phyloP scores from a whole-genome alignment of 1,284 basidiomycete genomes.

The Malassezia sp. region DNA sequence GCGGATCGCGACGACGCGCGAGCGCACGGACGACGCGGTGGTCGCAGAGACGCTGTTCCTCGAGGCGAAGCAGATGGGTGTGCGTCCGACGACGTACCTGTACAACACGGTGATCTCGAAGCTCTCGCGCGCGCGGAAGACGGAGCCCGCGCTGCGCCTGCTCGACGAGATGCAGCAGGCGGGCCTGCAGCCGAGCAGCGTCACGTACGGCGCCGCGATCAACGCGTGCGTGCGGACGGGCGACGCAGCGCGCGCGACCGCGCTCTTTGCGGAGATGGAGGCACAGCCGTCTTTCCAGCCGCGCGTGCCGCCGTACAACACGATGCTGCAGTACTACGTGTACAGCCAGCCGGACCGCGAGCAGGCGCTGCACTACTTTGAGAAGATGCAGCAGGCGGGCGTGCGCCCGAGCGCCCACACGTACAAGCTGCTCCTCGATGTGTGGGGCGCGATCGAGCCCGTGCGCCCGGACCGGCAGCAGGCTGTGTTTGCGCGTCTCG shows the following conservation, averaged over 20 bases:
- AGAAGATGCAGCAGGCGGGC: conserved; percentile 57
- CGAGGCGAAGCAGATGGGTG: conserved; percentile 38
- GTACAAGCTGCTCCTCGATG: conserved; percentile 66
- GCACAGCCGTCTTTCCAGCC: conserved; percentile 65
- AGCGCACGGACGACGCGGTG: conserved; percentile 44
- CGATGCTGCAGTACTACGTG: conserved; percentile 95
- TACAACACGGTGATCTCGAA: conserved; percentile 46
- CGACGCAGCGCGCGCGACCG: conserved; percentile 69
- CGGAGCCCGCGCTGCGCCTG: conserved; percentile 38
- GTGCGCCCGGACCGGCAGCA: conserved; percentile 68
- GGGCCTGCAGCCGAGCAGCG: conserved; percentile 61
- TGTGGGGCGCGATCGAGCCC: conserved; percentile 69
- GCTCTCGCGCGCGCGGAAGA: conserved; percentile 41
- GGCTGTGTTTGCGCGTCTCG: conserved; percentile 58
- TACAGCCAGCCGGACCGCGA: conserved; percentile 73
- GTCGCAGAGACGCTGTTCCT: conserved; percentile 43
- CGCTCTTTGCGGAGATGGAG: conserved; percentile 76
- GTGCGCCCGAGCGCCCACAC: conserved; percentile 50
- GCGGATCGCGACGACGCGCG: conserved; percentile 39
- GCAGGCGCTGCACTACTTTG: conserved; percentile 56
- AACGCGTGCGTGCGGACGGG: conserved; percentile 70
- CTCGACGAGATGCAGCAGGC: conserved; percentile 37
- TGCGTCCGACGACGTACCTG: conserved; percentile 35
- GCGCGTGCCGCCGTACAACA: conserved; percentile 86
- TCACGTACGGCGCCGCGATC: conserved; percentile 92